These are phyloP conservation scores for Ophiocordyceps camponoti-saundersi DNA, from an alignment of 2,329 filamentous ascomycete genomes.

Conservation along the genomic window DNA sequence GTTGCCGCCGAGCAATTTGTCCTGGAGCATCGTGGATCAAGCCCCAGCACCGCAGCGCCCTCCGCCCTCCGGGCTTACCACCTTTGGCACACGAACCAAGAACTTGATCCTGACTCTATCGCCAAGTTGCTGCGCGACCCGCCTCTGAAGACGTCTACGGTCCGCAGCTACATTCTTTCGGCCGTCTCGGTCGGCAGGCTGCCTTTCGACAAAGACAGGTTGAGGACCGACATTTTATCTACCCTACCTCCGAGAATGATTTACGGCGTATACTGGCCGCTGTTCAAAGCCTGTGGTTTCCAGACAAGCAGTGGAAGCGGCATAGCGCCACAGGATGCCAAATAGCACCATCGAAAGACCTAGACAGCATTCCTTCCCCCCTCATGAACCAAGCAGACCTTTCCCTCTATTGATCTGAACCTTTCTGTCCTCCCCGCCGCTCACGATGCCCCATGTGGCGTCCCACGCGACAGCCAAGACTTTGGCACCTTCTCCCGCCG, in stretches of 20 bases:
- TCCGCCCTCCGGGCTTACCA: conserved; percentile 39
- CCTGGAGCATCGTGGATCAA: conserved; percentile 17
- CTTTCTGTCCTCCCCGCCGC: conserved; percentile 81
- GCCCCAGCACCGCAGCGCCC: conserved; percentile 7
- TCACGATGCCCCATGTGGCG: conserved; percentile 70
- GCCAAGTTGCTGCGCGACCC: conserved; percentile 41
- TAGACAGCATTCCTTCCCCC: background rate
- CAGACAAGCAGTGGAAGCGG: background rate
- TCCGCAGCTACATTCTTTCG: conserved; percentile 40
- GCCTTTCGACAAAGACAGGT: conserved; percentile 26
- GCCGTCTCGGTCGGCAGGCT: conserved; percentile 33
- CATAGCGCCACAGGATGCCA: background rate
- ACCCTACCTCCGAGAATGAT: conserved; percentile 10
- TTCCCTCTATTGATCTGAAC: conserved; percentile 75
- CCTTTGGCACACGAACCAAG: conserved; percentile 40
- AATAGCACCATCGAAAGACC: background rate
- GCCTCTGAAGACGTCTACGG: conserved; percentile 37
- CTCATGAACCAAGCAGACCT: conserved; percentile 25
- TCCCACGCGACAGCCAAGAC: conserved; percentile 86
- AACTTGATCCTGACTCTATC: conserved; percentile 29
- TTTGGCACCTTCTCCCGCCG: conserved; percentile 72
- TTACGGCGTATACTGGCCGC: conserved; percentile 8
- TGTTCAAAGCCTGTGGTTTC: conserved; percentile 10
- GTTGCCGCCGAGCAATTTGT: conserved; percentile 23
- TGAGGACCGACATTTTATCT: conserved; percentile 26